Evolutionary conservation across 2,329 filamentous ascomycete species (phyloP), one percentile per base, ranked within the genome.

Genomic region (Emmonsia crescens): DNA sequence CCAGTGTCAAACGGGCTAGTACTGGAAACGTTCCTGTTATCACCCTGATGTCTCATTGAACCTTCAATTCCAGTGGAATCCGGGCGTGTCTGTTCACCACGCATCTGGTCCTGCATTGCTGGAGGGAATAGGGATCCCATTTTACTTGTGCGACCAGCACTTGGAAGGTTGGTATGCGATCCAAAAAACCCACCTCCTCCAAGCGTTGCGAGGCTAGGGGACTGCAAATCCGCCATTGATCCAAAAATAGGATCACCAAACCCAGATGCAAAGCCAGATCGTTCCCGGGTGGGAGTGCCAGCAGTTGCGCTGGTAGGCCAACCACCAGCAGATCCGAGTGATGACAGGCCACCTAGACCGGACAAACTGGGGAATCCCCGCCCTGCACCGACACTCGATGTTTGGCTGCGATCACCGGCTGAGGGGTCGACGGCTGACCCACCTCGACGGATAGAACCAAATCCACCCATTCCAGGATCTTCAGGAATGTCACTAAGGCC

Each of bases 51-150:
- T 5, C 82, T 80, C 14, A 82, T 71, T 1, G 79, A 79, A 62
- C 88, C 85, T 42, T 80, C 78, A 57, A 85, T 68, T 62, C 71
- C 80, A 31, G 84, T 82, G 55, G 74, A 69, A 51, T 88, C 87
- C 14, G 93, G 88, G 36, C 86, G 82, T 2, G 77, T 77, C 40
- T 78, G 73, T 12, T 80, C 78, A 49, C 75, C 73, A 63, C 91
- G 89, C 88, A 95, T 92, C 73, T 95, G 90, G 42, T 91, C 89
- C 75, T 96, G 92, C 89, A 96, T 92, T 4, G 88, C 87, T 1
- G 86, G 78, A 9, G 93, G 92, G 70, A 99, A 96, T 29, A 99
- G 79, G 1, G 91, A 92, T 1, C 89, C 89, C 46, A 96, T 80
- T 74, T 92, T 95, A 78, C 89, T 94, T 5, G 85, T 82, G 44